Base-by-base conservation (phyloP, 768 basidiomycete species). In the Clitopilus passeckerianus region DNA sequence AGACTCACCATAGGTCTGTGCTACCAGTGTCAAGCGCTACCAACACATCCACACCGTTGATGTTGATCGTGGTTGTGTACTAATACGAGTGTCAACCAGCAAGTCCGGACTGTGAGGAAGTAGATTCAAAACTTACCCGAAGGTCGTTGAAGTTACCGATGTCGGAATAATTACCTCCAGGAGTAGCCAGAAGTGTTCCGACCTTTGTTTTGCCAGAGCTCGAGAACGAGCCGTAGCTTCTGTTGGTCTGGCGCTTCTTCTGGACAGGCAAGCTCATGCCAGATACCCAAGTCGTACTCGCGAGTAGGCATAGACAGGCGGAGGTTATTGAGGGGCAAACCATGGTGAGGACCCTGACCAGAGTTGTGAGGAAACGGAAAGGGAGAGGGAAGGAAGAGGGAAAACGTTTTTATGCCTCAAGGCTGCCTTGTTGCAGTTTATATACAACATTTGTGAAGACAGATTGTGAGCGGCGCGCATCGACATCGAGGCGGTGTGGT, bases 11-110 rank as follows among this genome's bases (percentile, higher is more conserved):
- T 56, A 73, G 63, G 58, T 77, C 76, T 8, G 76, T 73, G 35
- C 71, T 73, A 37, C 75, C 76, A 0, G 74, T 77, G 55, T 77
- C 75, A n/a, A 77, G 68, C 1, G 68, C 72, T 3, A 74, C 54
- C 27, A 30, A 57, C 57, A 34, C 61, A 64, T 65, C 64, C 30
- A 60, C 63, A 5, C 64, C 64, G 34, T 74, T 73, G n/a, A 75
- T 70, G 41, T 71, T 72, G 14, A 58, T 56, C 4, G 62, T 63
- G 41, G 70, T 68, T 9, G 70, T 64, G 53, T 73, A 73, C 72
- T 73, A 46, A 63, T 57, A n/a, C n/a, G 34, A 41, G 30, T 34
- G 30, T 14, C 27, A 30, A 12, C 30, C 16, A 34, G 35, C 27
- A 35, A 16, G 33, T 33, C 34, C 7, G 44, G 6, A 15, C 0